phyloP scores from a whole-genome alignment of 1,284 basidiomycete species.

The Irpex lacteus region DNA sequence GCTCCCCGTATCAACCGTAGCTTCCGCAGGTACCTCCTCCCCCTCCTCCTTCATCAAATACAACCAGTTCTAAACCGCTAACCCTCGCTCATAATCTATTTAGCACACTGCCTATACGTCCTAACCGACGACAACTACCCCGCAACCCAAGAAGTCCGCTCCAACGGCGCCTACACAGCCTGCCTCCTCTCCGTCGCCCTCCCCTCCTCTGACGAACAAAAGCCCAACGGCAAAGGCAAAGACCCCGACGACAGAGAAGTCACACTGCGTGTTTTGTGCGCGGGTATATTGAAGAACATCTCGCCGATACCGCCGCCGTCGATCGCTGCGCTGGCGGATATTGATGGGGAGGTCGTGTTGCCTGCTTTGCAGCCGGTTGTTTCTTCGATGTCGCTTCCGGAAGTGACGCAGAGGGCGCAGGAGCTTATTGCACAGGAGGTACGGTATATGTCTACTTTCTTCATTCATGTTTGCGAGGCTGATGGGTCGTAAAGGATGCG shows the following conservation, averaged over 20 bases:
- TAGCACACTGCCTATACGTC: slow-evolving; percentile 89
- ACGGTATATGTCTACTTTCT: no score
- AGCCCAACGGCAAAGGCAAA: slow-evolving; percentile 43
- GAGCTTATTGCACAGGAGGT: slow-evolving; percentile 57
- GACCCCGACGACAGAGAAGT: slow-evolving; percentile 42
- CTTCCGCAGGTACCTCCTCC: slow-evolving; percentile 63
- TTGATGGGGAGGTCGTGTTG: slow-evolving; percentile 70
- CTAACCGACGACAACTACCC: slow-evolving; percentile 84
- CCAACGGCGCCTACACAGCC: slow-evolving; percentile 60
- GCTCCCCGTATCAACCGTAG: slow-evolving; percentile 67
- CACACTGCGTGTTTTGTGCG: slow-evolving; percentile 65
- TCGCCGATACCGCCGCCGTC: slow-evolving; percentile 68
- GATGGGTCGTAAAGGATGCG: no score
- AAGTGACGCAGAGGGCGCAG: slow-evolving; percentile 49
- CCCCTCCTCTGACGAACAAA: slow-evolving; percentile 11
- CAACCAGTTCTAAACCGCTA: neutral
- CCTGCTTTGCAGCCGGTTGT: slow-evolving; percentile 73
- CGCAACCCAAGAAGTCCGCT: slow-evolving; percentile 59
- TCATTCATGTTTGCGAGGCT: no score
- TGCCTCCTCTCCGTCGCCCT: slow-evolving; percentile 72
- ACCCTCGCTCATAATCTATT: no score
- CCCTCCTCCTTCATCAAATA: neutral
- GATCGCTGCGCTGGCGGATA: slow-evolving; percentile 59
- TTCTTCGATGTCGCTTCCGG: slow-evolving; percentile 56
- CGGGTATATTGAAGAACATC: slow-evolving; percentile 75